phyloP scores from a whole-genome alignment of 73 alveolate species.

The Halteria grandinella region DNA sequence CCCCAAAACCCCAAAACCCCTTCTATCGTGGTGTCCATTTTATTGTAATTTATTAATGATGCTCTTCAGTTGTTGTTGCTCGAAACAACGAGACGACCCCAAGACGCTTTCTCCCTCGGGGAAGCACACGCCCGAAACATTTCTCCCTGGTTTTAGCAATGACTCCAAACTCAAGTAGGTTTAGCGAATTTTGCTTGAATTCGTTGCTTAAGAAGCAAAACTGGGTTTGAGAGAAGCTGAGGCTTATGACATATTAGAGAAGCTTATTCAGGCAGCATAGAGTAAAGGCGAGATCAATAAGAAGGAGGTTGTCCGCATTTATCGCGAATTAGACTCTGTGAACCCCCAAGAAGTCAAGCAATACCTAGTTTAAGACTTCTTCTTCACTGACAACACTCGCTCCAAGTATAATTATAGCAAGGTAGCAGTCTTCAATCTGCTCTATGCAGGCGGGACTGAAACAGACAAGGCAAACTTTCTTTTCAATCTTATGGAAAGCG shows the following conservation, averaged over 20 bases:
- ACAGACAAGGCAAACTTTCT: constrained; percentile 41
- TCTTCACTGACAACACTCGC: constrained; percentile 31
- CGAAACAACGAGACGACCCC: too few relatives aligned
- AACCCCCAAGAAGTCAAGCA: too few relatives aligned
- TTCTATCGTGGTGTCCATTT: too few relatives aligned
- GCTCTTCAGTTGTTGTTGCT: too few relatives aligned
- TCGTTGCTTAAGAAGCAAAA: constrained; percentile 29
- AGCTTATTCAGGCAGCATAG: constrained; percentile 19
- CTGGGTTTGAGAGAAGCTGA: constrained; percentile 34
- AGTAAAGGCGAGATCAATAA: constrained; percentile 37
- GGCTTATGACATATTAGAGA: constrained; percentile 17
- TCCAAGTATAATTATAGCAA: constrained; percentile 19
- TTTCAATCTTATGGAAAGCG: constrained; percentile 24
- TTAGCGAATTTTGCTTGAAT: constrained; percentile 35
- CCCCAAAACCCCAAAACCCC: too few relatives aligned
- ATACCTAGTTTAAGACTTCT: constrained; percentile 30
- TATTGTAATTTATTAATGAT: too few relatives aligned
- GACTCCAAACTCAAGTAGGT: constrained; percentile 22
- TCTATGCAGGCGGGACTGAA: constrained; percentile 46
- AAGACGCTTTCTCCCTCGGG: too few relatives aligned
- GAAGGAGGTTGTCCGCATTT: constrained; percentile 13
- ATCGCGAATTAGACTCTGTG: not conserved
- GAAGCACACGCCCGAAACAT: too few relatives aligned
- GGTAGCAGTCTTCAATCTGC: constrained; percentile 21
- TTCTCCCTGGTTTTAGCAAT: too few relatives aligned